Conservation (phyloP, 768 basidiomycete species). For the Trametes punicea region DNA sequence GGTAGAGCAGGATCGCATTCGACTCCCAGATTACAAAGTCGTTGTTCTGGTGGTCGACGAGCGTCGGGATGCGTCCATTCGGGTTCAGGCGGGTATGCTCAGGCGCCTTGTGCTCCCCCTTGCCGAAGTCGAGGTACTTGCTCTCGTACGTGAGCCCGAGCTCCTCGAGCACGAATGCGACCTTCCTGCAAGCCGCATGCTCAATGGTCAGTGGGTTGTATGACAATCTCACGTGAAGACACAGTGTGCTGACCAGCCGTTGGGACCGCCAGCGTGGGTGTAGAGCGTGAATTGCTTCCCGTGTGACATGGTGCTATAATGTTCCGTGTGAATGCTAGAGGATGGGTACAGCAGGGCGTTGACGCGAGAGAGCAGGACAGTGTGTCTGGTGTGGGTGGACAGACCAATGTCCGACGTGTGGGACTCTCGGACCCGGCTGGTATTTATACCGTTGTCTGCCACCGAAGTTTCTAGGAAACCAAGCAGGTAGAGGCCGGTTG, state of each 20-base stretch:
- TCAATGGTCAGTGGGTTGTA: no score
- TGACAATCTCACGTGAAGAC: no score
- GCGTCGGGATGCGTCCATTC: slow-evolving; percentile 37
- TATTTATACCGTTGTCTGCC: not conserved
- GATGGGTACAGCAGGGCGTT: not conserved
- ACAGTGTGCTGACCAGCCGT: slow-evolving; percentile 25
- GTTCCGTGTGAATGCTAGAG: not conserved
- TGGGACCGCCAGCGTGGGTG: slow-evolving; percentile 24
- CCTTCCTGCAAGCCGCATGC: no score
- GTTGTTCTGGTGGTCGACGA: slow-evolving; percentile 32
- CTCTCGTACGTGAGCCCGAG: slow-evolving; percentile 29
- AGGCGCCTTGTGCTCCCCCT: slow-evolving; percentile 27
- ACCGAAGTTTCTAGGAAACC: not conserved
- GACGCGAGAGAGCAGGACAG: not conserved
- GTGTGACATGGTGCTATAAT: slow-evolving; percentile 24
- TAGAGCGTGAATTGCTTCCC: slow-evolving; percentile 31
- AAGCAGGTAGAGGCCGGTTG: not conserved
- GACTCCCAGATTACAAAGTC: slow-evolving; percentile 37
- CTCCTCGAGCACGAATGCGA: slow-evolving; percentile 26
- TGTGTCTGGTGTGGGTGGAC: not conserved
- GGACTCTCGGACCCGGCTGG: no score
- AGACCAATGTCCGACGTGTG: no score
- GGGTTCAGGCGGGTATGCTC: slow-evolving; percentile 29
- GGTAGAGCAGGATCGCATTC: slow-evolving; percentile 42
- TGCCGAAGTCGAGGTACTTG: slow-evolving; percentile 27